phyloP scores from a whole-genome alignment of 441 rosid species.

The Erodium trifolium region DNA sequence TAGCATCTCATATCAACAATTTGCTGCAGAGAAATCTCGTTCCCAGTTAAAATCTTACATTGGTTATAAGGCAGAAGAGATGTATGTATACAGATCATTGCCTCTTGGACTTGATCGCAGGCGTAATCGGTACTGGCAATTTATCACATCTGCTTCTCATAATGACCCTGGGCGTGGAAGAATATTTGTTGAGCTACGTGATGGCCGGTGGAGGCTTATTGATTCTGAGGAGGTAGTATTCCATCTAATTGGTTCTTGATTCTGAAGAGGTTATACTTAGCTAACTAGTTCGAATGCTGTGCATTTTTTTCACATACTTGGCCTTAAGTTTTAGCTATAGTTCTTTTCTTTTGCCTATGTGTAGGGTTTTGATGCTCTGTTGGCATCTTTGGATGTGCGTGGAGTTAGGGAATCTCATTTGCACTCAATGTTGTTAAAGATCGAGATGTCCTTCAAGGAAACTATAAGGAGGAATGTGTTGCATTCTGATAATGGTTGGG shows the following conservation, averaged over 20 bases:
- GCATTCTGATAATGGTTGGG: constrained; percentile 23
- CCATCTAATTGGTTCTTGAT: constrained; percentile 9
- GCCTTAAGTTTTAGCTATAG: constrained; percentile 8
- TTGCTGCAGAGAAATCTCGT: constrained; percentile 57
- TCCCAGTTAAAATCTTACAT: constrained; percentile 62
- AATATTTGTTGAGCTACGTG: constrained; percentile 62
- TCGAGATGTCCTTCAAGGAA: constrained; percentile 60
- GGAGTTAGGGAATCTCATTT: constrained; percentile 74
- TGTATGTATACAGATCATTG: constrained; percentile 63
- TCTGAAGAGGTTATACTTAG: constrained; percentile 1
- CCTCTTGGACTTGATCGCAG: constrained; percentile 89
- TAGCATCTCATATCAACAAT: constrained; percentile 42
- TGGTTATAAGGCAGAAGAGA: constrained; percentile 75
- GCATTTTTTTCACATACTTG: background rate
- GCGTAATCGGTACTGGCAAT: constrained; percentile 76
- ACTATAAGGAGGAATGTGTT: constrained; percentile 36
- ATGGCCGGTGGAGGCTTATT: constrained; percentile 73
- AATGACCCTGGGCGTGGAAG: constrained; percentile 83
- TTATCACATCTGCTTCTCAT: constrained; percentile 59
- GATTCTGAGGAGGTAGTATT: constrained; percentile 61
- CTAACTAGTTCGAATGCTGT: background rate
- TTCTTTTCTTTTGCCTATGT: constrained; percentile 10
- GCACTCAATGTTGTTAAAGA: constrained; percentile 54
- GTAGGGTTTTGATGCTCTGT: constrained; percentile 60
- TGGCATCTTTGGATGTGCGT: constrained; percentile 62